Percentiles rank a stretch among this genome's conserved stretches.
These are phyloP conservation scores for Exophiala sideris DNA, from an alignment of 2,329 filamentous ascomycete genomes.

Conservation along the genomic window DNA sequence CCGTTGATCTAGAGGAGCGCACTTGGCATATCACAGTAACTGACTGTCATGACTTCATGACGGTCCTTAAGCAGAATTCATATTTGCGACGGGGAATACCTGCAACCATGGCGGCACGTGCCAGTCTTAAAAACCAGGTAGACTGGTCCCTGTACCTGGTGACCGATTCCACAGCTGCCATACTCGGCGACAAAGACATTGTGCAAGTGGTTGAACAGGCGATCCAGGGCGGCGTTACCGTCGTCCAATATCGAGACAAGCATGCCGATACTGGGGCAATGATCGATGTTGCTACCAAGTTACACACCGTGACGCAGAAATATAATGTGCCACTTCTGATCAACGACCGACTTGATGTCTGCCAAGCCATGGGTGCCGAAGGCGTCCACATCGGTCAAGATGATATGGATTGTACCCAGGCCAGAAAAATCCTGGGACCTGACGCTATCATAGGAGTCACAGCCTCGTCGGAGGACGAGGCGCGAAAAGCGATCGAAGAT, in stretches of 20 bases:
- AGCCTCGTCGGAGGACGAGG: conserved; percentile 71
- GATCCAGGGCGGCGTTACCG: conserved; percentile 73
- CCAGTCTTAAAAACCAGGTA: conserved; percentile 39
- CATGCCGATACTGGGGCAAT: conserved; percentile 68
- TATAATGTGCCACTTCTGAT: conserved; percentile 77
- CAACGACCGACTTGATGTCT: conserved; percentile 90
- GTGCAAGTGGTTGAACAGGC: conserved; percentile 71
- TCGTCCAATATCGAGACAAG: conserved; percentile 92
- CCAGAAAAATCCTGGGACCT: conserved; percentile 68
- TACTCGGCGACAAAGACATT: conserved; percentile 70
- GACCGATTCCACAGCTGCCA: conserved; percentile 84
- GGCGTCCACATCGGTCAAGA: conserved; percentile 95
- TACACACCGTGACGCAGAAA: conserved; percentile 68
- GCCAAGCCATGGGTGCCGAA: conserved; percentile 78
- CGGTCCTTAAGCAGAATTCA: neutral
- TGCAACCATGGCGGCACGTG: too few species aligned
- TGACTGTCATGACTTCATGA: neutral
- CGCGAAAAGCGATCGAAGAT: conserved; percentile 64
- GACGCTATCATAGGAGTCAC: conserved; percentile 85
- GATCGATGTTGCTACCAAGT: conserved; percentile 64
- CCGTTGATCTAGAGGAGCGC: too few species aligned
- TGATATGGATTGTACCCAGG: conserved; percentile 72
- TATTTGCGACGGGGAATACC: neutral
- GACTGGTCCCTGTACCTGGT: conserved; percentile 87
- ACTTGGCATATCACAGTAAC: too few species aligned